A percentile compares a stretch with the other conserved stretches of the same genome.
Conservation (phyloP, 495 filamentous ascomycete genomes). For the Sporormia fimetaria region DNA sequence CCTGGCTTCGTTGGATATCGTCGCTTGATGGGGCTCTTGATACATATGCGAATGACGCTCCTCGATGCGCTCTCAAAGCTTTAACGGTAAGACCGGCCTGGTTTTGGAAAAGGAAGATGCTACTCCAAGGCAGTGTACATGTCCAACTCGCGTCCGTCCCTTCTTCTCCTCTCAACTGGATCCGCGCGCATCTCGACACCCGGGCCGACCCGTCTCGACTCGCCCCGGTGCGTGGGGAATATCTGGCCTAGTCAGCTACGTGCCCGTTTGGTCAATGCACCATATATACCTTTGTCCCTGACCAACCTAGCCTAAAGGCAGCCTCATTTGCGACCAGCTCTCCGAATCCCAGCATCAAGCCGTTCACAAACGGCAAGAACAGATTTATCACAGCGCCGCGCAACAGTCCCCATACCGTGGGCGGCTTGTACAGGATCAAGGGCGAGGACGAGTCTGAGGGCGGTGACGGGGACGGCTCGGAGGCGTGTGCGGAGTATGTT, state of each 20-base stretch:
- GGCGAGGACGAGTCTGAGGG: constrained; percentile 60
- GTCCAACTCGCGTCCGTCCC: constrained; percentile 36
- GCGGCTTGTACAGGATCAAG: constrained; percentile 79
- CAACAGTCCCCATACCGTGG: constrained; percentile 71
- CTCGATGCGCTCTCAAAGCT: no score
- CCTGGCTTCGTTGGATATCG: no score
- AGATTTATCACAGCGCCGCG: constrained; percentile 92
- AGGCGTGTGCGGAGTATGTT: constrained; percentile 66
- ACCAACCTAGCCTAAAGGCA: constrained; percentile 86
- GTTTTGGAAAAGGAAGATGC: no score
- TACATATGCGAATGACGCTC: no score
- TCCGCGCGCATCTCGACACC: constrained; percentile 52
- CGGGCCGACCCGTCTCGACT: constrained; percentile 47
- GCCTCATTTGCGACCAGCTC: constrained; percentile 93
- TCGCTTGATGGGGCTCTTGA: no score
- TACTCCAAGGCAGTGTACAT: constrained; percentile 40
- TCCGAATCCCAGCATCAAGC: constrained; percentile 95
- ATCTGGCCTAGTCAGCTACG: no score
- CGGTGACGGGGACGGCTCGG: constrained; percentile 46
- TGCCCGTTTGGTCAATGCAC: no score
- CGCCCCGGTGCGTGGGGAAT: constrained; percentile 49
- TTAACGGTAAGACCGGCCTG: no score
- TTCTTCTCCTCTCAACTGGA: constrained; percentile 40
- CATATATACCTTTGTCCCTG: constrained; percentile 87
- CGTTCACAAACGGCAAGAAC: constrained; percentile 89